Evolutionary conservation across 78 protist genomes (phyloP).

Genomic region (Pigoraptor vietnamica): DNA sequence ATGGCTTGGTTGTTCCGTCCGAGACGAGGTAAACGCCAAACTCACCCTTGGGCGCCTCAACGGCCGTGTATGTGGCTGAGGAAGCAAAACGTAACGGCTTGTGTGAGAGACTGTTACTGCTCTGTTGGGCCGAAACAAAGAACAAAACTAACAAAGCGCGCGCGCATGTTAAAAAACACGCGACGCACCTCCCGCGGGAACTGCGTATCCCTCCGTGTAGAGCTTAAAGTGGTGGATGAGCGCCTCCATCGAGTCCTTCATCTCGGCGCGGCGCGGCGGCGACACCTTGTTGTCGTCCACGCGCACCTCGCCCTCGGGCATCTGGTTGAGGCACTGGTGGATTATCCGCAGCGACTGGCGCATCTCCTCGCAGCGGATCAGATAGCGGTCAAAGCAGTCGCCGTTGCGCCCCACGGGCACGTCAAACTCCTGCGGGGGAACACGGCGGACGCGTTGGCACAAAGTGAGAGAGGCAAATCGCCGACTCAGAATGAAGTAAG

Average conservation of each 20-base stretch:
- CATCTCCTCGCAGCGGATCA: constrained; percentile 59
- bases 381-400: constrained; percentile 63
- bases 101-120: too few species aligned
- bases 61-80: constrained; percentile 42
- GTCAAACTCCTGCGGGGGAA: constrained; percentile 17
- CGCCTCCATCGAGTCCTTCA: constrained; percentile 43
- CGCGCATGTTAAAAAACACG: not conserved
- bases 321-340: constrained; percentile 44
- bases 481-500: too few species aligned
- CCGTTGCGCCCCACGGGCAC: constrained; percentile 48
- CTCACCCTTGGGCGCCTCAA: constrained; percentile 60
- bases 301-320: constrained; percentile 43
- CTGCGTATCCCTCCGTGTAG: constrained; percentile 46
- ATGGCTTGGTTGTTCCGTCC: constrained; percentile 46
- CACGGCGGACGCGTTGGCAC: not conserved
- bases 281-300: constrained; percentile 46
- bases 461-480: not conserved
- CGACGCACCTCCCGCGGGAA: constrained; percentile 9
- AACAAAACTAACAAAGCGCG: not conserved
- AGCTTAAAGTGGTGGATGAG: constrained; percentile 61
- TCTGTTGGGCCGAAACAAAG: not conserved
- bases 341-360: constrained; percentile 44
- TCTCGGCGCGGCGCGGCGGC: constrained; percentile 55
- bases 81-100: too few species aligned
- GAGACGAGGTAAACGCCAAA: constrained; percentile 49